A percentile compares a stretch with the other conserved stretches of the same genome.
Conservation (phyloP, 2,329 filamentous ascomycete genomes). For the Torrubiellomyces zombiae region DNA sequence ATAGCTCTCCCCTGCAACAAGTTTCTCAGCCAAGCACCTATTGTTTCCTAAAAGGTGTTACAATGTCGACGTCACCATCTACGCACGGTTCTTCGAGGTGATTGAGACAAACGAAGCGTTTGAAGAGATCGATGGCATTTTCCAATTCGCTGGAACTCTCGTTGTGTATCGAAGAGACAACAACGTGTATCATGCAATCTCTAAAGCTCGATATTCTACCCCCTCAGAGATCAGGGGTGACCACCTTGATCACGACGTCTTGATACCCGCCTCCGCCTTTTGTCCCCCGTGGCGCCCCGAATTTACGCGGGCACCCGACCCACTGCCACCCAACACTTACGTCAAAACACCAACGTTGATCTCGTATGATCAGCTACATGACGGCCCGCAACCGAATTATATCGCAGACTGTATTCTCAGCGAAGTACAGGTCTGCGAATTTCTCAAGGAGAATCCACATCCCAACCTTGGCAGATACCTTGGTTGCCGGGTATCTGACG, state of each 20-base stretch:
- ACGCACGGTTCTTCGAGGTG: neutral
- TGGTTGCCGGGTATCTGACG: conserved; percentile 5
- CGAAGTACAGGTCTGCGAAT: conserved; percentile 6
- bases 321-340: conserved; percentile 1
- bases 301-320: conserved; percentile 2
- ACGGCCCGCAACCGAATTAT: conserved; percentile 1
- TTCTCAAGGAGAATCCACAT: conserved; percentile 6
- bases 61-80: conserved; percentile 1
- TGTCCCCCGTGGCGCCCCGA: neutral
- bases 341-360: conserved; percentile 2
- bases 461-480: conserved; percentile 6
- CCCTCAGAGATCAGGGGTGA: conserved; percentile 1
- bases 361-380: conserved; percentile 2
- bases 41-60: conserved; percentile 1
- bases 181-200: conserved; percentile 3
- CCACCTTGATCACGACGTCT: conserved; percentile 1
- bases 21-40: too few relatives aligned
- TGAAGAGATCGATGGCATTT: conserved; percentile 2
- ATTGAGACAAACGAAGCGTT: conserved; percentile 1
- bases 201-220: conserved; percentile 1
- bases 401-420: conserved; percentile 4
- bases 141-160: conserved; percentile 1
- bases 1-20: too few relatives aligned
- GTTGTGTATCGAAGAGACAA: conserved; percentile 1
- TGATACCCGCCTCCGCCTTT: conserved; percentile 2